A percentile compares a stretch with the other conserved stretches of the same genome.
These are phyloP conservation scores for Agrocybe praecox DNA, from an alignment of 768 basidiomycete species.

Conservation along the genomic window DNA sequence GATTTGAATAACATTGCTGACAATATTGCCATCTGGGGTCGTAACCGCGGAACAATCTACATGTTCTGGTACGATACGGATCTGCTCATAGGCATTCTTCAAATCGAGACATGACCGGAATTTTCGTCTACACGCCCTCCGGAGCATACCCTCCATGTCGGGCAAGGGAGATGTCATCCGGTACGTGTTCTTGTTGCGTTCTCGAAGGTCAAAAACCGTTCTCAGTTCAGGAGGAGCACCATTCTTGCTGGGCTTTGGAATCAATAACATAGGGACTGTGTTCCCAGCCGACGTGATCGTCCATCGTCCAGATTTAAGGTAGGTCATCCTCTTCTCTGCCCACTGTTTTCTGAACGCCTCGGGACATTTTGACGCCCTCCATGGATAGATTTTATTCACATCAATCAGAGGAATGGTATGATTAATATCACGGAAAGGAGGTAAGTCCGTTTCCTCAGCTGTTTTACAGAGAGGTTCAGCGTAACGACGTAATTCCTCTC, in stretches of 20 bases:
- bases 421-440: conserved; percentile 38
- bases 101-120: too few species aligned
- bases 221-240: too few species aligned
- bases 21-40: too few species aligned
- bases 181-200: too few species aligned
- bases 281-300: conserved; percentile 30
- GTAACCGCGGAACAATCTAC: too few species aligned
- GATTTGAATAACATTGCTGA: too few species aligned
- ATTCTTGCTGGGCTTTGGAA: conserved; percentile 24
- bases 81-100: too few species aligned
- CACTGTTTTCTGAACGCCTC: conserved; percentile 33
- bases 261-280: conserved; percentile 34
- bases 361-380: conserved; percentile 36
- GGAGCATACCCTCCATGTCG: too few species aligned
- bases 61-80: too few species aligned
- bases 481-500: conserved; percentile 20
- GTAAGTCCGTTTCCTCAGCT: conserved; percentile 27
- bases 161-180: too few species aligned
- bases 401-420: conserved; percentile 43
- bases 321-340: conserved; percentile 26
- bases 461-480: conserved; percentile 24
- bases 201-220: too few species aligned
- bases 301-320: conserved; percentile 29
- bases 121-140: too few species aligned
- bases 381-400: conserved; percentile 27